phyloP scores from a whole-genome alignment of 495 filamentous ascomycete genomes.

The Clavariopsis aquatica region DNA sequence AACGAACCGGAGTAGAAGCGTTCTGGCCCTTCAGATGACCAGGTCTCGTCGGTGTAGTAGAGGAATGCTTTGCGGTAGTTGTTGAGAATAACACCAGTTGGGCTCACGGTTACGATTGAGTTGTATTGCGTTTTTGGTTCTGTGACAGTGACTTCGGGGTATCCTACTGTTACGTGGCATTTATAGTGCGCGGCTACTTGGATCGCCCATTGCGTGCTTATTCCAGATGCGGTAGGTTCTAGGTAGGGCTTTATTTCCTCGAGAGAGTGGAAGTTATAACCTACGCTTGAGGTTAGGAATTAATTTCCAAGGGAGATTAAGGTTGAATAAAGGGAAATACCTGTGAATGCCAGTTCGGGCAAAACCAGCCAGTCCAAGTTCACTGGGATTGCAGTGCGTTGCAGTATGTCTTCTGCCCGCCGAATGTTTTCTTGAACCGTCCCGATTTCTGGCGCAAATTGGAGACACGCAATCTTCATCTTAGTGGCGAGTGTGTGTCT shows the following conservation, averaged over 20 bases:
- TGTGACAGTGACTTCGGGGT: constrained; percentile 62
- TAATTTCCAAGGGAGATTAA: background rate
- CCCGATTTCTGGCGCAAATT: constrained; percentile 73
- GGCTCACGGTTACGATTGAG: constrained; percentile 76
- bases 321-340: constrained; percentile 50
- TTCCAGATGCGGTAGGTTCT: constrained; percentile 74
- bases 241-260: constrained; percentile 75
- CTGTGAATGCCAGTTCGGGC: constrained; percentile 86
- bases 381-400: constrained; percentile 51
- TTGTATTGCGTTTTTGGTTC: constrained; percentile 63
- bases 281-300: constrained; percentile 45
- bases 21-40: constrained; percentile 74
- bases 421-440: constrained; percentile 74
- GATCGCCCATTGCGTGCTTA: constrained; percentile 77
- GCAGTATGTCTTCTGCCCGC: constrained; percentile 70
- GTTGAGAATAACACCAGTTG: constrained; percentile 66
- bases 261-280: constrained; percentile 87
- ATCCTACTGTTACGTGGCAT: constrained; percentile 85
- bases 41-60: constrained; percentile 89
- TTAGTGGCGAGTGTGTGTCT: constrained; percentile 1
- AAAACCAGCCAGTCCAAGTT: constrained; percentile 73
- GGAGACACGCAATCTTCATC: constrained; percentile 82
- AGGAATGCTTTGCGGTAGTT: constrained; percentile 91
- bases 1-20: constrained; percentile 58
- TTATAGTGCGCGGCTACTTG: constrained; percentile 67